Conservation (phyloP, 768 basidiomycete species). For the Tulasnella sp. region DNA sequence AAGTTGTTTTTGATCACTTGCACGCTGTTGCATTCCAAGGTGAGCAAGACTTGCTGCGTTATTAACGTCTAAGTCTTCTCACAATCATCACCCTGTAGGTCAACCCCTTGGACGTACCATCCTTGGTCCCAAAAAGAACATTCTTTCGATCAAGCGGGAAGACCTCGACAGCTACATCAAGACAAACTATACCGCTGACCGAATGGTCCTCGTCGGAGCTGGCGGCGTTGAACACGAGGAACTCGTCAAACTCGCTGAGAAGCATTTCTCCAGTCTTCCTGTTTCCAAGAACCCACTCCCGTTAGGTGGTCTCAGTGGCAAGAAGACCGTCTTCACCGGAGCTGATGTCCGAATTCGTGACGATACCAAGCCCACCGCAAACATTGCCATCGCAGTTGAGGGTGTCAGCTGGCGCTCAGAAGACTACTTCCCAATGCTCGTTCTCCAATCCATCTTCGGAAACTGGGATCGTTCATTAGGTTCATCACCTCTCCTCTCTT, state of each 20-base stretch:
- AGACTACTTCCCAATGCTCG: constrained; percentile 99
- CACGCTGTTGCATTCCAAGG: constrained; percentile 96
- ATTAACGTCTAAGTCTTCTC: not conserved
- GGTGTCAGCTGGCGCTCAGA: constrained; percentile 96
- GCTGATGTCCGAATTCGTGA: constrained; percentile 93
- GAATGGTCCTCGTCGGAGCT: constrained; percentile 96
- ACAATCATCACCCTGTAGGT: constrained; percentile 33
- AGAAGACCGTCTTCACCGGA: constrained; percentile 70
- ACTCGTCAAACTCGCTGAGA: constrained; percentile 88
- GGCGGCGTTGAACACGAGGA: constrained; percentile 88
- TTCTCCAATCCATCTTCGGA: constrained; percentile 93
- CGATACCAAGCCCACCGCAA: constrained; percentile 75
- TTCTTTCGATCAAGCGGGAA: constrained; percentile 83
- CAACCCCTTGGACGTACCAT: constrained; percentile 95
- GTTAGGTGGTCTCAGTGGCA: constrained; percentile 49
- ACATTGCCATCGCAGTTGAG: constrained; percentile 94
- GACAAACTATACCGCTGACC: constrained; percentile 96
- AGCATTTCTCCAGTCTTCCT: constrained; percentile 83
- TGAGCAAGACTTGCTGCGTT: constrained; percentile 29
- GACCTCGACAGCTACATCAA: constrained; percentile 87
- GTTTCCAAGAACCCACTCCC: constrained; percentile 78
- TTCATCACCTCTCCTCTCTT: constrained; percentile 76
- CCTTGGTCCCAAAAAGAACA: constrained; percentile 91
- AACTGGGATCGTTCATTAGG: constrained; percentile 99
- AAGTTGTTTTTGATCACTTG: constrained; percentile 96